Conservation (phyloP, 2,329 filamentous ascomycete genomes). For the Coniochaeta sp. region DNA sequence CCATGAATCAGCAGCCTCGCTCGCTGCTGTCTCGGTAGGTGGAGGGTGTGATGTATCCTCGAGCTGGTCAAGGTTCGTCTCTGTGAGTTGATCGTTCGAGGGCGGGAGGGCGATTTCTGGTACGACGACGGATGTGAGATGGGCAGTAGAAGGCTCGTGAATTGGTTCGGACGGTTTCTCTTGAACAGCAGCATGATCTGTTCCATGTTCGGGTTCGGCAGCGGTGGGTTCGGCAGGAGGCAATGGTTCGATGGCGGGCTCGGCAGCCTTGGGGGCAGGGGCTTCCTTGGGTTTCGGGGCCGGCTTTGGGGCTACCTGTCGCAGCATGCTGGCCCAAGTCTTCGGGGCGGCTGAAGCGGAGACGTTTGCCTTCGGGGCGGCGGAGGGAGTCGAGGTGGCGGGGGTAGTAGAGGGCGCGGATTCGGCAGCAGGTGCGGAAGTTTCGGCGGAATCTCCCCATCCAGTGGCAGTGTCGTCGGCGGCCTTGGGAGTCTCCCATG, state of each 20-base stretch:
- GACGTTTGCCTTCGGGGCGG: conserved; percentile 27
- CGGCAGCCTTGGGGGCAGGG: conserved; percentile 36
- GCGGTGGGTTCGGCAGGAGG: conserved; percentile 26
- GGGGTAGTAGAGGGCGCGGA: conserved; percentile 15
- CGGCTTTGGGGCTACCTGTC: conserved; percentile 52
- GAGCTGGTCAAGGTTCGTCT: conserved; percentile 87
- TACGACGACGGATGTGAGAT: conserved; percentile 34
- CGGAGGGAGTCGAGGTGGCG: conserved; percentile 23
- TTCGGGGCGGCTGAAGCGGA: conserved; percentile 36
- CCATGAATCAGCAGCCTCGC: conserved; percentile 81
- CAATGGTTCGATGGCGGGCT: conserved; percentile 35
- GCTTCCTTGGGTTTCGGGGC: conserved; percentile 46
- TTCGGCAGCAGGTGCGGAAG: conserved; percentile 23
- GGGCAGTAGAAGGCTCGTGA: conserved; percentile 13
- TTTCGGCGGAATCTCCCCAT: conserved; percentile 35
- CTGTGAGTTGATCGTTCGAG: conserved; percentile 76
- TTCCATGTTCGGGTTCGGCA: conserved; percentile 8
- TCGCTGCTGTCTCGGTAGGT: conserved; percentile 75
- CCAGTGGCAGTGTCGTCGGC: conserved; percentile 30
- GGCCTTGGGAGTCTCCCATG: conserved; percentile 44
- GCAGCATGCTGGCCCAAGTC: conserved; percentile 73
- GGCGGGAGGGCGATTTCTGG: conserved; percentile 54
- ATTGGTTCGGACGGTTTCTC: conserved; percentile 10
- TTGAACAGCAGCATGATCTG: conserved; percentile 16
- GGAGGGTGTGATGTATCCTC: conserved; percentile 73